Percentiles rank a stretch among this genome's conserved stretches.
Conservation (phyloP, 768 basidiomycete genomes). For the Kwoniella europaea region DNA sequence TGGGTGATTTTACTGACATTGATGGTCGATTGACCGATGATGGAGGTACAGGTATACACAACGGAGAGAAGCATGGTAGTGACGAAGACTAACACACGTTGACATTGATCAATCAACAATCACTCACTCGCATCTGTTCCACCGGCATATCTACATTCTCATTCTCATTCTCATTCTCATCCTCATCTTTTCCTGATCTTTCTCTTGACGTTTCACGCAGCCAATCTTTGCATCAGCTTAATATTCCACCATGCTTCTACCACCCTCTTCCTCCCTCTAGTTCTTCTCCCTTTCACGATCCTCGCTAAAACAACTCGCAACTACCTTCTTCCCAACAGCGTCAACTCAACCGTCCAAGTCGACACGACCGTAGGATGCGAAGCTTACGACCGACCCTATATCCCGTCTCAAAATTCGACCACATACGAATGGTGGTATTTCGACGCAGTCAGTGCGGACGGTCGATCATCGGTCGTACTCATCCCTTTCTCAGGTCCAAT, state of each 20-base stretch:
- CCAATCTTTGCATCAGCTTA: too few relatives aligned
- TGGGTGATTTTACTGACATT: neutral
- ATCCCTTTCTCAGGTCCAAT: constrained; percentile 1
- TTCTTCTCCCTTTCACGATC: neutral
- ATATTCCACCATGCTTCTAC: neutral
- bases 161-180: too few relatives aligned
- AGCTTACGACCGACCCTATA: constrained; percentile 14
- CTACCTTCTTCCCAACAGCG: constrained; percentile 6
- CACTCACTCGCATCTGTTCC: too few relatives aligned
- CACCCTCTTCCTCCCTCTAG: neutral
- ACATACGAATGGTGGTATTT: constrained; percentile 25
- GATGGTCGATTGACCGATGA: neutral
- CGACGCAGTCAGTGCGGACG: constrained; percentile 12
- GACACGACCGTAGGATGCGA: neutral
- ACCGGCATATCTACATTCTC: too few relatives aligned
- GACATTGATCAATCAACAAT: too few relatives aligned
- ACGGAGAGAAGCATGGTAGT: neutral
- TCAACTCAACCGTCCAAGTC: neutral
- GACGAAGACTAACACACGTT: neutral
- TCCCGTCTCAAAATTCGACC: neutral
- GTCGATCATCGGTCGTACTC: constrained; percentile 7
- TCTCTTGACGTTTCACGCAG: too few relatives aligned
- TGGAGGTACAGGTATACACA: neutral
- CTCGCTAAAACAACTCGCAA: constrained; percentile 3
- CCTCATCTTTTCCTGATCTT: too few relatives aligned